These are phyloP conservation scores for Amanita exitialis DNA, from an alignment of 768 basidiomycete genomes.

Conservation along the genomic window DNA sequence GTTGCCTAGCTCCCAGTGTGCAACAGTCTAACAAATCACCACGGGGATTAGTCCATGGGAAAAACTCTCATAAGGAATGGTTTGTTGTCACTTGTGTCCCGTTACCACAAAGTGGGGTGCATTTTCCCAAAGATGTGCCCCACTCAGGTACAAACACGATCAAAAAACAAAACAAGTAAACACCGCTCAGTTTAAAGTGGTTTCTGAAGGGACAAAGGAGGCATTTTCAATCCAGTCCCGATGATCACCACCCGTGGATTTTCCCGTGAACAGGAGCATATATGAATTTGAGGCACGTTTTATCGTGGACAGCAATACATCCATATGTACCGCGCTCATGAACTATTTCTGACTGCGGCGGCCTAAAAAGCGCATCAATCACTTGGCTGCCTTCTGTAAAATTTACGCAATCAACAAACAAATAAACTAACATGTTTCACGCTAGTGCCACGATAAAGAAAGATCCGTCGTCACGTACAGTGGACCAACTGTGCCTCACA, in stretches of 20 bases:
- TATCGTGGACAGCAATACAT: neutral
- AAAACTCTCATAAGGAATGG: neutral
- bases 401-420: neutral
- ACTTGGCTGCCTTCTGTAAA: neutral
- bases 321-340: neutral
- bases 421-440: constrained; percentile 4
- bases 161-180: neutral
- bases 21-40: neutral
- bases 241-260: neutral
- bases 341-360: neutral
- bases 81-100: neutral
- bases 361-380: constrained; percentile 1
- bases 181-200: neutral
- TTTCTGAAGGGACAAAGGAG: neutral
- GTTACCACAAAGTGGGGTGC: neutral
- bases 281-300: neutral
- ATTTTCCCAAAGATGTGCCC: neutral
- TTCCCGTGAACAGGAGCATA: neutral
- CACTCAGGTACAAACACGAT: constrained; percentile 3
- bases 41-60: neutral
- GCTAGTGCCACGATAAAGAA: constrained; percentile 1
- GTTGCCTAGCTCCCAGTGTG: neutral
- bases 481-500: neutral
- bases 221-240: neutral
- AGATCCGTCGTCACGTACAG: neutral